Base-by-base conservation (phyloP, 805 yeast genomes). In the Pachysolen tannophilus region DNA sequence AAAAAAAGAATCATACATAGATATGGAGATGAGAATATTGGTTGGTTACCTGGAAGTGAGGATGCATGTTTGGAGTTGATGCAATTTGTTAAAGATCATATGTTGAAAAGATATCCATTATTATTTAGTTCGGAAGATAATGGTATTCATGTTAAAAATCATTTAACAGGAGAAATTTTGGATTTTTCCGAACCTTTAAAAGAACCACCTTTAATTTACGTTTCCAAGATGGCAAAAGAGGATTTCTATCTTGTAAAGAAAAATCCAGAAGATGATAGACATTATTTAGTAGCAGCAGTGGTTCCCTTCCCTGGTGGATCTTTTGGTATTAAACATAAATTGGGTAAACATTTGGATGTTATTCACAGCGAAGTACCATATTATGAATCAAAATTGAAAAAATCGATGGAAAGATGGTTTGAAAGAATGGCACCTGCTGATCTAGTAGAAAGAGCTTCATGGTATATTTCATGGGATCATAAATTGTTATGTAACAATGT, bases 301-400 rank as follows among this genome's bases (percentile, higher is more conserved):
- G 87, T 80, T 26, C 85, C 86, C 5, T 79, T 80, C 53, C 86
- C 87, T 3, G 88, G 88, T 32, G 87, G 87, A 4, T 72, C 79
- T 1, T 80, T 81, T 55, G 80, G 79, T 37, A 72, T 80, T 36
- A 52, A 63, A 44, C 49, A 66, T 38, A 80, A 79, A 44, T 45
- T 81, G 31, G 87, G 87, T 15, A 68, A 65, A 46, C 69, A 67
- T 35, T 53, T 80, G 32, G 85, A 80, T 53, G 60, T 65, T 9
- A 81, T 81, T 41, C 87, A 81, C 46, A 65, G 65, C 9, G 76
- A 68, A 6, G 88, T 80, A 38, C 88, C 88, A 4, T 77, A 78
- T 52, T 80, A 80, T 47, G 65, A 73, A 45, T 74, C 71, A 35
- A 79, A 79, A 49, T 61, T 80, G 49, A 68, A 76, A 50, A 69